Conservation (phyloP, 306 rosid species). For the Casuarina cunninghamiana region DNA sequence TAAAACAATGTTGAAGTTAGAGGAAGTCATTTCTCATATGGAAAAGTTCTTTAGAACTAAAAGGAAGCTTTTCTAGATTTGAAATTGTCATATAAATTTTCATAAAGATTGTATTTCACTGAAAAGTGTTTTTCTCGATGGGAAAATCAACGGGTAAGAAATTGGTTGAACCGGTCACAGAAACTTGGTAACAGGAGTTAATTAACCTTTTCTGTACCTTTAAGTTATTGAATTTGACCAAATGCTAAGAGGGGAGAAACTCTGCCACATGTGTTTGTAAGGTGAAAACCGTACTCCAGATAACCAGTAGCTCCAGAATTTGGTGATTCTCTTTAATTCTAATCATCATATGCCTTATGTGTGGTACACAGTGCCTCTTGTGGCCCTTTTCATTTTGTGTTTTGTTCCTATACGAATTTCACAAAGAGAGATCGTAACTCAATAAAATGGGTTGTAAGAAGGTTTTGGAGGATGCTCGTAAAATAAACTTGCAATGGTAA, state of each 20-base stretch:
- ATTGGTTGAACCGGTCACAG: too few species aligned
- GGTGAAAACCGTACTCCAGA: background rate
- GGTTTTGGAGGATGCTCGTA: background rate
- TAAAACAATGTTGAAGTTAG: background rate
- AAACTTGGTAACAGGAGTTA: too few species aligned
- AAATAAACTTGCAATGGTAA: too few species aligned
- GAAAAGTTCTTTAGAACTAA: background rate
- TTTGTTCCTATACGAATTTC: background rate
- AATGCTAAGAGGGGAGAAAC: background rate
- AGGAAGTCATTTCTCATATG: background rate
- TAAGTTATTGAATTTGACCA: background rate
- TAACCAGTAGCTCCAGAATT: background rate
- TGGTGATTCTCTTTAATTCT: background rate
- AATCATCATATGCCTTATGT: background rate
- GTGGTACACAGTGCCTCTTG: background rate
- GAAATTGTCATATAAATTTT: too few species aligned
- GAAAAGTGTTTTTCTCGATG: too few species aligned
- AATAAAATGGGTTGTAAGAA: background rate
- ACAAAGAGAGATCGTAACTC: background rate
- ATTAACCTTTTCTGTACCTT: background rate
- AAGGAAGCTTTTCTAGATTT: background rate
- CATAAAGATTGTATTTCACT: too few species aligned
- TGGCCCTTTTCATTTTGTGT: background rate
- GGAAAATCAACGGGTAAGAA: too few species aligned
- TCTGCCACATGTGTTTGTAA: background rate